phyloP scores from a whole-genome alignment of 768 basidiomycete species.

The Sporobolomyces pararoseus region DNA sequence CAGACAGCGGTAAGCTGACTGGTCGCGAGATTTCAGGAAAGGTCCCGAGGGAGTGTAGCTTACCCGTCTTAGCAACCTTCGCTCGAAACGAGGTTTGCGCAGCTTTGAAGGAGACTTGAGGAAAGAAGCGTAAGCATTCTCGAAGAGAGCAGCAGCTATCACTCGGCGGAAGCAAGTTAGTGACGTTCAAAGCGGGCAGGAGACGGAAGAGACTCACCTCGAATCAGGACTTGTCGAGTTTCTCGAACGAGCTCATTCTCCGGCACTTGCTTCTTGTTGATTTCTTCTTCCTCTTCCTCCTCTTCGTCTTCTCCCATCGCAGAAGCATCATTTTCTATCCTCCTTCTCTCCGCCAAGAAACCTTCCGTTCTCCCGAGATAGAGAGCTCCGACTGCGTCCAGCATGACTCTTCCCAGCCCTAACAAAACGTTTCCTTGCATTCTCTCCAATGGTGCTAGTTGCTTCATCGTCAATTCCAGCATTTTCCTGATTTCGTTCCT shows the following conservation, averaged over 20 bases:
- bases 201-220: slow-evolving; percentile 19
- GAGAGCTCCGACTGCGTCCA: slow-evolving; percentile 31
- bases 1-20: too few relatives aligned
- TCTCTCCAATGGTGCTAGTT: slow-evolving; percentile 34
- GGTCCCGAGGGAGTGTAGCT: not conserved
- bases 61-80: slow-evolving; percentile 31
- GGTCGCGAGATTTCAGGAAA: too few relatives aligned
- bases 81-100: slow-evolving; percentile 20
- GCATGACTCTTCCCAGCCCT: slow-evolving; percentile 32
- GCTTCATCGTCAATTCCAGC: slow-evolving; percentile 27
- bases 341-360: slow-evolving; percentile 21
- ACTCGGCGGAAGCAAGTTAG: too few relatives aligned
- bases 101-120: not conserved
- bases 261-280: slow-evolving; percentile 4
- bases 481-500: slow-evolving; percentile 27
- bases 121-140: slow-evolving; percentile 40
- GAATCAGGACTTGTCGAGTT: slow-evolving; percentile 42
- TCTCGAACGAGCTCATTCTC: slow-evolving; percentile 42
- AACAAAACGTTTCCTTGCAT: slow-evolving; percentile 36
- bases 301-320: not conserved
- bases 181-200: not conserved
- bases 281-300: slow-evolving; percentile 12
- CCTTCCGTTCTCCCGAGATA: slow-evolving; percentile 27
- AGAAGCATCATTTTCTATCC: not conserved
- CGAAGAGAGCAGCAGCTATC: slow-evolving; percentile 39